Evolutionary conservation across 192 early-diverging fungal genomes (phyloP), one percentile per base, ranked within the genome.

Genomic region (Podila clonocystis): DNA sequence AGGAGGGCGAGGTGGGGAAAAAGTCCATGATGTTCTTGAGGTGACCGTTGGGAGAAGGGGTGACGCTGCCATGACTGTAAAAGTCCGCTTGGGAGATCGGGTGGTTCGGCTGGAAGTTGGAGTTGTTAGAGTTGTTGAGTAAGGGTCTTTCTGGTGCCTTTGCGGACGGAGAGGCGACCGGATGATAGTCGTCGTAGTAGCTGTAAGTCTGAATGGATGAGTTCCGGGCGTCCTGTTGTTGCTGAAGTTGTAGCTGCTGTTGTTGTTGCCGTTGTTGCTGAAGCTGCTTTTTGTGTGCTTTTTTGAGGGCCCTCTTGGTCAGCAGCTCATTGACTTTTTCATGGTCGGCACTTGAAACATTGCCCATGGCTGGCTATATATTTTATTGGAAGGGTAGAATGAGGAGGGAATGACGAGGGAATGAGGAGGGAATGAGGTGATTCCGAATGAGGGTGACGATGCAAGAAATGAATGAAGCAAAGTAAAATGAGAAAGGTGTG

Each of bases 21-120:
- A 55, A 55, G 52, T 55, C 52, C 52, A 55, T 55, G 52, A 55
- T 55, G 52, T 55, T 55, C 52, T 55, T 55, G 52, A 22, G 52
- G 9, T 55, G 24, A 9, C 52, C 52, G 52, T 55, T 55, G 11
- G 52, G 9, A 36, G 34, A 36, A 36, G 34, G 34, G 26, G 20
- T 22, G 41, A 4, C 13, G 22, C 30, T 52, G 64, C 52, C 24
- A 55, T 55, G 52, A 55, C 52, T 6, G 24, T 55, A 55, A 55
- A 55, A 55, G 20, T 55, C 52, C 22, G 52, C n/a, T 26, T 55
- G 52, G 4, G 41, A 45, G 41, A 45, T 7, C 9, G 34, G 34
- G 9, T 36, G 41, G 41, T 45, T 45, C 41, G 13, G 41, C 15
- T 45, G 41, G 15, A 17, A 13, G 50, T 22, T 52, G 17, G 17